phyloP scores from a whole-genome alignment of 441 rosid genomes.

The Francoa sonchifolia region DNA sequence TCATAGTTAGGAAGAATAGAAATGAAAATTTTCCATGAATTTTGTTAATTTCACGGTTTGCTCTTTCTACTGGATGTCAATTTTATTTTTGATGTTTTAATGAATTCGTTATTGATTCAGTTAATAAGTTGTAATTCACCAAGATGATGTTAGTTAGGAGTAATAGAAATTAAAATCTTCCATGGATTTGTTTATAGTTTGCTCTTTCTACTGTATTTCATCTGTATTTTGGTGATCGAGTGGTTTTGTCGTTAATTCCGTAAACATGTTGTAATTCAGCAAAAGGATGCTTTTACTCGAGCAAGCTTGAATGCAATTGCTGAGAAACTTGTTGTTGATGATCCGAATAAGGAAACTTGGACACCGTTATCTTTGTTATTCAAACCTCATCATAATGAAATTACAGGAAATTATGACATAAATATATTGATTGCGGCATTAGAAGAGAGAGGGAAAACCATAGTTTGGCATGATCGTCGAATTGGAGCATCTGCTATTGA shows the following conservation, averaged over 20 bases:
- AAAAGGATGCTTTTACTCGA: conserved; percentile 48
- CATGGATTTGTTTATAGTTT: too few relatives aligned
- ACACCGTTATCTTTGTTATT: conserved; percentile 53
- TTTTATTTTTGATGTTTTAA: too few relatives aligned
- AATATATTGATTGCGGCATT: conserved; percentile 74
- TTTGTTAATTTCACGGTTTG: too few relatives aligned
- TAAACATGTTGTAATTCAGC: conserved; percentile 22
- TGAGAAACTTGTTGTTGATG: conserved; percentile 44
- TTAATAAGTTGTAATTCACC: too few relatives aligned
- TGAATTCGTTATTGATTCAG: too few relatives aligned
- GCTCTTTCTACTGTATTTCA: background rate
- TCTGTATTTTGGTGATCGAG: background rate
- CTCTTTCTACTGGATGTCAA: too few relatives aligned
- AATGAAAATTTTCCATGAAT: too few relatives aligned
- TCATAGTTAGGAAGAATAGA: too few relatives aligned
- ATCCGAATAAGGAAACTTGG: conserved; percentile 47
- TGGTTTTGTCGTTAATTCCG: conserved; percentile 7
- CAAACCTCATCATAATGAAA: conserved; percentile 69
- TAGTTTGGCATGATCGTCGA: conserved; percentile 69
- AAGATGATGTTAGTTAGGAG: too few relatives aligned
- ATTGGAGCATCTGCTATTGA: conserved; percentile 42
- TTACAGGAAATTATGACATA: conserved; percentile 75
- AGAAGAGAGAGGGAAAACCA: conserved; percentile 51
- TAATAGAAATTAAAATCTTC: too few relatives aligned
- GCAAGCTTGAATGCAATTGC: conserved; percentile 52